phyloP scores from a whole-genome alignment of 2,329 filamentous ascomycete species.

The Anisogramma anomala region DNA sequence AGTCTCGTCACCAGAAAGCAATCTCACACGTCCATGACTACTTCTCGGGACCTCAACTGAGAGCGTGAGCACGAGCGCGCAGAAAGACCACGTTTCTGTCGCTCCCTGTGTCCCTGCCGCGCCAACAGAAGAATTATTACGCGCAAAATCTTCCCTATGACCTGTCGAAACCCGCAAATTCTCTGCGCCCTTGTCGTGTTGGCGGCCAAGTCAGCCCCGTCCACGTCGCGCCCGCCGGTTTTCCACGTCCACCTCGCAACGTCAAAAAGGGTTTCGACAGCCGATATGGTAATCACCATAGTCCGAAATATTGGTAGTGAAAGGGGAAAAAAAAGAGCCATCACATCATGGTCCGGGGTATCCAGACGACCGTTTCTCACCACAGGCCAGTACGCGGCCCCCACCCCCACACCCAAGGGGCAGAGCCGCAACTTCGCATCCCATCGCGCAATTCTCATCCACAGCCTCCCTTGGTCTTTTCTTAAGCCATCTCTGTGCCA shows the following conservation, averaged over 20 bases:
- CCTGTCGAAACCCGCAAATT: constrained; percentile 10
- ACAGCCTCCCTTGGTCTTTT: constrained; percentile 11
- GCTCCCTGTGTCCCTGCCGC: constrained; percentile 11
- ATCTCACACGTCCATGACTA: too few species aligned
- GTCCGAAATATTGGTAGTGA: background rate
- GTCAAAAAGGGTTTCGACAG: background rate
- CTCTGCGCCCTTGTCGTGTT: constrained; percentile 2
- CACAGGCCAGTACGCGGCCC: constrained; percentile 15
- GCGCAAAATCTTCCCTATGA: constrained; percentile 9
- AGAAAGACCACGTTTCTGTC: constrained; percentile 8
- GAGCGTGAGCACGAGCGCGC: constrained; percentile 7
- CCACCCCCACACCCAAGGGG: constrained; percentile 3
- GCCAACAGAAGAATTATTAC: constrained; percentile 9
- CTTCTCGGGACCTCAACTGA: background rate
- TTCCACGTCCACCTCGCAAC: constrained; percentile 5
- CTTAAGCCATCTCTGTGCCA: constrained; percentile 7
- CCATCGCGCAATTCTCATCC: constrained; percentile 13
- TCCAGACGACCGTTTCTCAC: constrained; percentile 16
- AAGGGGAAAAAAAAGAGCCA: constrained; percentile 10
- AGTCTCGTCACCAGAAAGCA: too few species aligned
- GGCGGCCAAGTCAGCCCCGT: background rate
- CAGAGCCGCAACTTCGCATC: constrained; percentile 15
- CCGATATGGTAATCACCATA: background rate
- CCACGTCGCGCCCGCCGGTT: background rate
- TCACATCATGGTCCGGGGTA: constrained; percentile 16